Conservation (phyloP, 2,329 filamentous ascomycete species). For the Dothideomycetes sp. region DNA sequence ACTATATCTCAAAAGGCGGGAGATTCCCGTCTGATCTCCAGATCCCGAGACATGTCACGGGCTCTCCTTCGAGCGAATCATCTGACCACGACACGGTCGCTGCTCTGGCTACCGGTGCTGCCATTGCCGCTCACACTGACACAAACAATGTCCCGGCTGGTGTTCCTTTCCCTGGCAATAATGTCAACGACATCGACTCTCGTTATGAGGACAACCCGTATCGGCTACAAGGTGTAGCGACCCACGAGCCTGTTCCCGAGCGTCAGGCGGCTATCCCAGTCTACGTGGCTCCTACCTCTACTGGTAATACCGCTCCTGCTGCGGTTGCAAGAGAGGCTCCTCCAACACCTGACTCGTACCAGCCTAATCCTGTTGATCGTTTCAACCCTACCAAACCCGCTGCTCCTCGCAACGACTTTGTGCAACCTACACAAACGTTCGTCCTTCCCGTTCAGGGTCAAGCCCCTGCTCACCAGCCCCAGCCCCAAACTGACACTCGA, state of each 20-base stretch:
- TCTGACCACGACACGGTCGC: slow-evolving; percentile 52
- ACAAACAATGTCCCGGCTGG: slow-evolving; percentile 25
- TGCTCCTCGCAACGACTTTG: slow-evolving; percentile 4
- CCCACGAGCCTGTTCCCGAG: slow-evolving; percentile 4
- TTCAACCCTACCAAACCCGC: slow-evolving; percentile 12
- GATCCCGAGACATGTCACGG: slow-evolving; percentile 55
- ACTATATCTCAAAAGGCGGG: slow-evolving; percentile 34
- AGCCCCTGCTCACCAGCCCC: slow-evolving; percentile 16
- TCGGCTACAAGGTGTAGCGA: slow-evolving; percentile 13
- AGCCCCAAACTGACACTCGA: slow-evolving; percentile 11
- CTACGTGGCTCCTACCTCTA: slow-evolving; percentile 1
- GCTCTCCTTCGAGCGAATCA: slow-evolving; percentile 69
- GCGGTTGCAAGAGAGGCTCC: neutral
- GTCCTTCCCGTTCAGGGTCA: slow-evolving; percentile 13
- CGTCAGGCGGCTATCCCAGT: neutral
- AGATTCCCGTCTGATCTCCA: slow-evolving; percentile 92
- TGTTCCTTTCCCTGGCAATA: slow-evolving; percentile 19
- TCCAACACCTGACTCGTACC: neutral
- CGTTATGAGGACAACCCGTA: slow-evolving; percentile 17
- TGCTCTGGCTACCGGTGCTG: too few relatives aligned
- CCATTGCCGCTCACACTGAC: slow-evolving; percentile 42
- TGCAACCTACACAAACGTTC: slow-evolving; percentile 15
- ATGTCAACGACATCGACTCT: slow-evolving; percentile 14
- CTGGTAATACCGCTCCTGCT: neutral
- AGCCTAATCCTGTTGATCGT: slow-evolving; percentile 13